Evolutionary conservation across 1,284 basidiomycete genomes (phyloP).

Genomic region (Ustilago loliicola): DNA sequence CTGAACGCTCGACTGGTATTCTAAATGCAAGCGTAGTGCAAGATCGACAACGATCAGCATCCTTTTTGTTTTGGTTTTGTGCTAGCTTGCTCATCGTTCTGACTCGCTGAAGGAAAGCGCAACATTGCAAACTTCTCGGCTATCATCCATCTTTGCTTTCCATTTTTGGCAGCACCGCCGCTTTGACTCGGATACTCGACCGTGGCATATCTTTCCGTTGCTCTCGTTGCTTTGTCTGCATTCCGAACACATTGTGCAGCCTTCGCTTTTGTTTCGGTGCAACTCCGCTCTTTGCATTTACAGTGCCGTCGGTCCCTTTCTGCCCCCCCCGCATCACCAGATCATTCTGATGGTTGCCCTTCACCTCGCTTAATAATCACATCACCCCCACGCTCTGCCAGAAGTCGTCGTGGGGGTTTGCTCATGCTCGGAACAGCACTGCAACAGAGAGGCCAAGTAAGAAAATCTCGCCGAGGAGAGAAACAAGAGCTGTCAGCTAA

Average conservation of each 20-base stretch:
- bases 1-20: too few species aligned
- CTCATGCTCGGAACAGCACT: too few species aligned
- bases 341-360: too few species aligned
- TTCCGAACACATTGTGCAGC: slow-evolving; percentile 8
- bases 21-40: too few species aligned
- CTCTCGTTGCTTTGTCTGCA: too few species aligned
- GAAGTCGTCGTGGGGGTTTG: slow-evolving; percentile 5
- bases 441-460: too few species aligned
- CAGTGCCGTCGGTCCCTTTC: slow-evolving; percentile 6
- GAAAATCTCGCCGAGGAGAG: background rate
- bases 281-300: background rate
- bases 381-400: background rate
- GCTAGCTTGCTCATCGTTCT: too few species aligned
- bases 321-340: too few species aligned
- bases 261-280: slow-evolving; percentile 1
- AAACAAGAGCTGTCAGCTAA: background rate
- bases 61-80: too few species aligned
- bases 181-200: background rate
- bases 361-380: background rate
- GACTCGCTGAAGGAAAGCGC: background rate
- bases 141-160: background rate
- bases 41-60: too few species aligned
- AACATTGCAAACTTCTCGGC: slow-evolving; percentile 7
- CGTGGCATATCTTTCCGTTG: background rate
- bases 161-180: background rate